These are phyloP conservation scores for Trametes sanguinea DNA, from an alignment of 768 basidiomycete genomes.

Conservation along the genomic window DNA sequence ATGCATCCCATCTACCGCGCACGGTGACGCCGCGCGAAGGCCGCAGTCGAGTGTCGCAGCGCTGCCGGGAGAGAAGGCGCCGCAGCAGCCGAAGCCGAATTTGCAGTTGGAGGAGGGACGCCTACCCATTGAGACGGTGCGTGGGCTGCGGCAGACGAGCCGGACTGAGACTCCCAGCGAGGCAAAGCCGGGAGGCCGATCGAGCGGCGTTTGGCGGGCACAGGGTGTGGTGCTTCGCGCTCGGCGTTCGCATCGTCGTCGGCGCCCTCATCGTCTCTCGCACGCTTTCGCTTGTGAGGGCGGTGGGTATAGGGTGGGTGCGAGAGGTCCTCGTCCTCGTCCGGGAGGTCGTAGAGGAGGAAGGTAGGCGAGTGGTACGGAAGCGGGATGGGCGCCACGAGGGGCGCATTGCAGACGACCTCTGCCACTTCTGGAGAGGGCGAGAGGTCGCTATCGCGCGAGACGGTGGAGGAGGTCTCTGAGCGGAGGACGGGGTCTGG, in stretches of 20 bases:
- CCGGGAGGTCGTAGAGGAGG: conserved; percentile 67
- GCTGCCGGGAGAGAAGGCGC: background rate
- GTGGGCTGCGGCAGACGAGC: too few relatives aligned
- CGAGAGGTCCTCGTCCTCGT: conserved; percentile 69
- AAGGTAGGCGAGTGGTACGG: conserved; percentile 72
- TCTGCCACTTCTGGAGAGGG: conserved; percentile 40
- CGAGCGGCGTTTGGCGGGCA: conserved; percentile 25
- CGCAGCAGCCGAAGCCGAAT: background rate
- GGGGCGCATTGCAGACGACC: conserved; percentile 66
- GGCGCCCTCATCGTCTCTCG: conserved; percentile 20
- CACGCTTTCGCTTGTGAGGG: conserved; percentile 57
- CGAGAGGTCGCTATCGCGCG: conserved; percentile 29
- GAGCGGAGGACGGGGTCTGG: conserved; percentile 47
- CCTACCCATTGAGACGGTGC: too few relatives aligned
- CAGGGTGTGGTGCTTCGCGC: background rate
- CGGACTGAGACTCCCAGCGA: background rate
- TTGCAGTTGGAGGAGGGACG: background rate
- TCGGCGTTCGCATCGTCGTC: background rate
- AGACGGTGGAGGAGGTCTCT: conserved; percentile 32
- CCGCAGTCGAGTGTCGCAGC: conserved; percentile 14
- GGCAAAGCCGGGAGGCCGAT: background rate
- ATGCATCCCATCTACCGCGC: conserved; percentile 15
- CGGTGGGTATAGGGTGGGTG: conserved; percentile 65
- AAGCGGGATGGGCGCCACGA: conserved; percentile 66
- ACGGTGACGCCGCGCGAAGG: conserved; percentile 22